Percentiles rank a stretch among this genome's conserved stretches.
These are phyloP conservation scores for Chytriomyces confervae DNA, from an alignment of 192 early-diverging fungal species.

Conservation along the genomic window DNA sequence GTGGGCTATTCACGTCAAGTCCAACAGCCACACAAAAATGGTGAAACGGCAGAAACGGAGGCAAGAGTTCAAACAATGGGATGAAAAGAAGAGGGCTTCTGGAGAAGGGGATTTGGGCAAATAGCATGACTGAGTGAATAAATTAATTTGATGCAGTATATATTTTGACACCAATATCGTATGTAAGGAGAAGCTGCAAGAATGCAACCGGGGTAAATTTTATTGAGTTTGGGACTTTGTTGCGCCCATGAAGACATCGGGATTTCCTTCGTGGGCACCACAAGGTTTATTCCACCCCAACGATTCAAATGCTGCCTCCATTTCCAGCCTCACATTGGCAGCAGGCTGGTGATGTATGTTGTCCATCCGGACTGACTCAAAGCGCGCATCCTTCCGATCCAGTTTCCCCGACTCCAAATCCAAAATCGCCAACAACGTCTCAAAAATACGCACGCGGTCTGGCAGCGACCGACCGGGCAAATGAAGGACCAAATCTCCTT, in stretches of 20 bases:
- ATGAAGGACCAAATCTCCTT: conserved; percentile 10
- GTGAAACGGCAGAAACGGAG: conserved; percentile 20
- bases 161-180: no score
- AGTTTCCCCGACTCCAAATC: conserved; percentile 7
- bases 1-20: conserved; percentile 75
- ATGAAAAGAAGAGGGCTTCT: conserved; percentile 1
- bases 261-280: background rate
- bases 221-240: no score
- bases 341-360: no score
- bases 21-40: conserved; percentile 64
- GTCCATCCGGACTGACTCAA: background rate
- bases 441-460: background rate
- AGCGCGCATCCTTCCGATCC: background rate
- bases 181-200: no score
- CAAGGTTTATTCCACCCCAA: no score
- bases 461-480: background rate
- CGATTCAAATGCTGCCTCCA: no score
- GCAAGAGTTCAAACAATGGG: conserved; percentile 2
- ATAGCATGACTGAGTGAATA: no score
- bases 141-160: no score
- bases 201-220: no score
- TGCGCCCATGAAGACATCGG: no score
- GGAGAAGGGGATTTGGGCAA: no score
- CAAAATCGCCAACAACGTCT: background rate
- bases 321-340: no score